Evolutionary conservation across 805 yeast genomes (phyloP).

Genomic region (Groenewaldozyma tartarivorans): DNA sequence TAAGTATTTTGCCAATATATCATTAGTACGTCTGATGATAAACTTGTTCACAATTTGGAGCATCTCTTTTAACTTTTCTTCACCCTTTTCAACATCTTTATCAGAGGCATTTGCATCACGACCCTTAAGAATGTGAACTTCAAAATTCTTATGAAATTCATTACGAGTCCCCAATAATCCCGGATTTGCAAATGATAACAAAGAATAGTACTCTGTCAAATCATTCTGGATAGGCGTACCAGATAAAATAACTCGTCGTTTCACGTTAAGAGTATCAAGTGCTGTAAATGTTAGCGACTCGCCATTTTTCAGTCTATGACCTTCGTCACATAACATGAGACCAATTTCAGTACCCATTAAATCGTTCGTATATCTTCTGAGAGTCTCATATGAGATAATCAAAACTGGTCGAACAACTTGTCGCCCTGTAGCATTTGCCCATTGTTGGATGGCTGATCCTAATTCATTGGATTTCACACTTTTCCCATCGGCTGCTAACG

Average conservation of each 20-base stretch:
- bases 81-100: constrained; percentile 60
- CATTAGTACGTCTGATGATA: constrained; percentile 92
- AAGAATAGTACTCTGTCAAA: constrained; percentile 83
- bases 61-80: constrained; percentile 56
- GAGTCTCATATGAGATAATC: constrained; percentile 88
- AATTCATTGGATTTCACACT: constrained; percentile 57
- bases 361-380: constrained; percentile 73
- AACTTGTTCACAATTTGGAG: constrained; percentile 74
- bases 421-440: constrained; percentile 86
- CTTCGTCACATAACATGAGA: constrained; percentile 75
- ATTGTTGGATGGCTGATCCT: constrained; percentile 55
- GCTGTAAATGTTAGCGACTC: constrained; percentile 89
- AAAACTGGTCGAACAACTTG: constrained; percentile 86
- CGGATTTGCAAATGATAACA: constrained; percentile 88
- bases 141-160: constrained; percentile 81
- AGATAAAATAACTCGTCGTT: constrained; percentile 81
- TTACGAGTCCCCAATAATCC: constrained; percentile 76
- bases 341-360: constrained; percentile 76
- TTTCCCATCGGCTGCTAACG: constrained; percentile 89
- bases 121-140: constrained; percentile 67
- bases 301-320: constrained; percentile 76
- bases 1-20: constrained; percentile 81
- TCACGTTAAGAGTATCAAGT: constrained; percentile 70
- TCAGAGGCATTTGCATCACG: constrained; percentile 88
- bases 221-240: constrained; percentile 98